Base-by-base conservation (phyloP, 2,329 filamentous ascomycete genomes). In the Zymoseptoria crescenta region DNA sequence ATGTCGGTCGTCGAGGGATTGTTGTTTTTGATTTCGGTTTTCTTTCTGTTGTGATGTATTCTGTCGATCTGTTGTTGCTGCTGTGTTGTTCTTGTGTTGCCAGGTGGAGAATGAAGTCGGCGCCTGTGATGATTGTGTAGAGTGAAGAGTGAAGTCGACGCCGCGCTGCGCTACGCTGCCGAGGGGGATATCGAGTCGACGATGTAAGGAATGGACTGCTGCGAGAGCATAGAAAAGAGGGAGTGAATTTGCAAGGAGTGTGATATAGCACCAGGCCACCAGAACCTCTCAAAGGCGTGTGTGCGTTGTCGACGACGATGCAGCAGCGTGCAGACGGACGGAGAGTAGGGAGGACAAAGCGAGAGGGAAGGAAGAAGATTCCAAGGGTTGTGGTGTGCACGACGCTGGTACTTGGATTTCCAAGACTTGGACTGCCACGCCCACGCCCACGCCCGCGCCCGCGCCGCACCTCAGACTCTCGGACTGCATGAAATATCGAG, bases 221-320 rank as follows among this genome's bases (percentile, higher is more conserved):
- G 54, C 16, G 24, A 51, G 19, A 51, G 45, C 50, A 30, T 41
- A 13, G 1, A 52, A 50, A 57, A 52, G n/a, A n/a, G n/a, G 27
- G 55, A 57, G 24, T 58, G 48, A 55, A 54, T 52, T 49, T 55
- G 59, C 20, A 68, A 66, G 54, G 66, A 67, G 66, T 63, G 65
- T 64, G 60, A 57, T 60, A 53, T 62, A 63, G 60, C 60, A 65
- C 65, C 63, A 63, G 66, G 64, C n/a, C n/a, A n/a, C 65, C 63
- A 62, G 62, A 52, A 66, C 65, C 67, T 68, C 63, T 51, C 65
- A 68, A 65, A 69, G 66, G 65, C 55, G 65, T 60, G 65, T 64
- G 55, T 58, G 61, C 21, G 50, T 27, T 24, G 50, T 30, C 49
- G 50, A 52, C 21, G 59, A 62, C 60, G 53, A 60, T 48, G 57